Evolutionary conservation across 2,329 filamentous ascomycete genomes (phyloP).

Genomic region (Plenodomus biglobosus): DNA sequence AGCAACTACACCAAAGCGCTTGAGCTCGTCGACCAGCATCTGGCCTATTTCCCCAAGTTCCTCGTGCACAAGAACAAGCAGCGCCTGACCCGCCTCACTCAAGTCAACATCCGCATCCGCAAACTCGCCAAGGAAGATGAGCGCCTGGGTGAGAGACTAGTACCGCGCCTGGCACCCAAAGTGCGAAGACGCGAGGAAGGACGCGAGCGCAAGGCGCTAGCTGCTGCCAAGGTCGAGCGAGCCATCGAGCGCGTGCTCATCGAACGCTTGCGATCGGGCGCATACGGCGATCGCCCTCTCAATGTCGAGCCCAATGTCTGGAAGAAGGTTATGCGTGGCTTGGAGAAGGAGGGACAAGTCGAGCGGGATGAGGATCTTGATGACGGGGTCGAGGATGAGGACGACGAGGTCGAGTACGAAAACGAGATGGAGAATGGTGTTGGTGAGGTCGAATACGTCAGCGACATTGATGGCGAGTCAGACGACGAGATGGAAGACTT

Average conservation of each 20-base stretch:
- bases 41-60: conserved; percentile 92
- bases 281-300: conserved; percentile 90
- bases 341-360: conserved; percentile 86
- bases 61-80: conserved; percentile 95
- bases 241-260: conserved; percentile 95
- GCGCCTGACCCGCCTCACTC: conserved; percentile 84
- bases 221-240: conserved; percentile 85
- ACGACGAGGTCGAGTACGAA: conserved; percentile 64
- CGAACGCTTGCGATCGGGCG: conserved; percentile 84
- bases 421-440: conserved; percentile 67
- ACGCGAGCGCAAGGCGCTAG: conserved; percentile 53
- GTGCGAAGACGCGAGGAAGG: conserved; percentile 59
- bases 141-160: conserved; percentile 81
- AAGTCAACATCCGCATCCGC: conserved; percentile 78
- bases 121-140: conserved; percentile 87
- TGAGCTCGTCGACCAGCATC: conserved; percentile 63
- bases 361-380: conserved; percentile 84
- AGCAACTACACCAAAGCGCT: conserved; percentile 90
- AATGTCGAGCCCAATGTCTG: conserved; percentile 95
- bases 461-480: conserved; percentile 74
- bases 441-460: conserved; percentile 87
- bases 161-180: conserved; percentile 90
- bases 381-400: conserved; percentile 78
- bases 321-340: conserved; percentile 91
- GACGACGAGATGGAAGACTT: conserved; percentile 72